These are phyloP conservation scores for Volutella citrinella DNA, from an alignment of 2,329 filamentous ascomycete species.

Conservation along the genomic window DNA sequence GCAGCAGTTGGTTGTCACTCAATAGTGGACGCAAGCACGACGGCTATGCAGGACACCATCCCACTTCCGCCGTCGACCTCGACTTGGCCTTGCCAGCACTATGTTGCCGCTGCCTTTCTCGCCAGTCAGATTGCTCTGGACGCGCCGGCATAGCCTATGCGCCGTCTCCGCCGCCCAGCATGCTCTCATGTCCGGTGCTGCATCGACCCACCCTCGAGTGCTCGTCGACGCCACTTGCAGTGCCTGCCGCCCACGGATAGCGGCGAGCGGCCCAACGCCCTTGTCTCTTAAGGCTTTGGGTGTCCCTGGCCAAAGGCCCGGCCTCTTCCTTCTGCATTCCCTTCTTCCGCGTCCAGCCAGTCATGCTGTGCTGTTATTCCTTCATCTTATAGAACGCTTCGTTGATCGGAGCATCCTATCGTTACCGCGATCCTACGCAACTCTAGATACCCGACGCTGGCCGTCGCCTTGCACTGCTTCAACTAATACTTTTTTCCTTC, in stretches of 20 bases:
- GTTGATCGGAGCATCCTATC: constrained; percentile 45
- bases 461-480: constrained; percentile 27
- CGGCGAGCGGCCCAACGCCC: constrained; percentile 20
- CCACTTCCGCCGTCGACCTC: constrained; percentile 15
- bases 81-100: constrained; percentile 18
- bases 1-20: constrained; percentile 14
- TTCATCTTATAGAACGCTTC: constrained; percentile 33
- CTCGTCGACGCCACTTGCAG: constrained; percentile 18
- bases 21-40: constrained; percentile 18
- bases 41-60: constrained; percentile 18
- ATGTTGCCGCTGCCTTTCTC: constrained; percentile 15
- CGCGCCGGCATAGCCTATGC: constrained; percentile 15
- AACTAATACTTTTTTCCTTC: constrained; percentile 22
- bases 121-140: constrained; percentile 21
- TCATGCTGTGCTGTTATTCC: constrained; percentile 24
- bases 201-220: constrained; percentile 21
- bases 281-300: constrained; percentile 26
- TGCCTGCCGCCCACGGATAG: constrained; percentile 25
- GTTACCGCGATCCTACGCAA: constrained; percentile 26
- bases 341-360: constrained; percentile 32
- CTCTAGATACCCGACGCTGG: constrained; percentile 38
- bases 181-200: constrained; percentile 15
- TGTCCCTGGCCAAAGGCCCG: constrained; percentile 26
- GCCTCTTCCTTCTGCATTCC: constrained; percentile 30
- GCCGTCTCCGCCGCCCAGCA: constrained; percentile 13